Base-by-base conservation (phyloP, 108 stramenopile genomes). In the Mediolabrus comicus region DNA sequence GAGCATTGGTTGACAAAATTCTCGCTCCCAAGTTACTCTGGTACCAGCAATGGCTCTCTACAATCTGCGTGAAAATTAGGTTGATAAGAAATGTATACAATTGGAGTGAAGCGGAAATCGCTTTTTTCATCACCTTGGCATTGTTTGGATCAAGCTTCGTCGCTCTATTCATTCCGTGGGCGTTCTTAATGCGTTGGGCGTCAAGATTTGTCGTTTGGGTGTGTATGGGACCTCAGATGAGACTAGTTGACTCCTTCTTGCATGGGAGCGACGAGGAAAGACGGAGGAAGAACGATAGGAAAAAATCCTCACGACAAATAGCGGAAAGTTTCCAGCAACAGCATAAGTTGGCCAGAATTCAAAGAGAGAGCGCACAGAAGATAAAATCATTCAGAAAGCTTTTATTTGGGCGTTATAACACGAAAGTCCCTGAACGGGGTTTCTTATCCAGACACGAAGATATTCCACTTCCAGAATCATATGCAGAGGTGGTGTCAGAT, bases 171-270 rank as follows among this genome's bases (percentile, higher is more conserved):
- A 25, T 91, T 14, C 92, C 92, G 8, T 87, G 86, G 88, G 39
- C 67, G 19, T 91, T 84, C 52, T 53, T 94, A 7, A 53, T 91
- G 27, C 72, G 52, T 27, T 94, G 87, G 87, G 43, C 71, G 3
- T 53, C 62, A 4, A 71, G 92, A 61, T 12, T 85, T 54, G 36
- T 83, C 22, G 86, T 86, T 0, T 94, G 87, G 87, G 73, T 75
- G 3, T 75, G 83, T 59, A 33, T 91, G 9, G 90, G 90, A 2
- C 90, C 90, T 3, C 87, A 84, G 74, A 91, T 91, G 87, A 86
- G 85, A 35, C 12, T 76, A 11, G 68, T 80, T 0, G 90, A 92
- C 67, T 5, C 83, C 3, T 71, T 65, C 16, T 59, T 88, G 1
- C 71, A 80, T 72, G 38, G 65, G 41, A 46, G 62, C 60, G 53